Conservation (phyloP, 306 rosid genomes). For the Cicer cuneatum region DNA sequence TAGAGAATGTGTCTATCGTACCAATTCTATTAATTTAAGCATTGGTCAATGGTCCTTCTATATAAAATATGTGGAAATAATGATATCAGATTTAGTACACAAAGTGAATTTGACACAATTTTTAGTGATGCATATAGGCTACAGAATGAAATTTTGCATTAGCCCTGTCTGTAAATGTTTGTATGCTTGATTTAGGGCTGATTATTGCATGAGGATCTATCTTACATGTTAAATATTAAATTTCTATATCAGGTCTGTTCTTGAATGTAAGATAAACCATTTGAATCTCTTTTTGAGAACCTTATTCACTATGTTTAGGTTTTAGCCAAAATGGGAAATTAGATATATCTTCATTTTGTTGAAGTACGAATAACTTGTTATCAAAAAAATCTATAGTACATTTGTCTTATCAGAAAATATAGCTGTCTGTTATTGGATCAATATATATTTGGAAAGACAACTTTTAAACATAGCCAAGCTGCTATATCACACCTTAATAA, state of each 20-base stretch:
- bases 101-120: not conserved
- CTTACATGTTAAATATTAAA: not conserved
- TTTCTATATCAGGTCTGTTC: not conserved
- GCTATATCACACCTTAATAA: not conserved
- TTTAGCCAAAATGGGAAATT: not conserved
- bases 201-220: conserved; percentile 7
- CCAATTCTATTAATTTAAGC: not conserved
- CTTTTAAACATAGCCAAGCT: not conserved
- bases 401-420: no score
- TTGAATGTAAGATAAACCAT: not conserved
- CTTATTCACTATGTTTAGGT: not conserved
- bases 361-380: not conserved
- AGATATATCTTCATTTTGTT: not conserved
- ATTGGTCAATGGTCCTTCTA: not conserved
- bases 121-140: not conserved
- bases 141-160: not conserved
- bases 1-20: not conserved
- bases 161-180: not conserved
- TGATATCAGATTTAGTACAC: not conserved
- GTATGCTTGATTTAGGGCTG: not conserved
- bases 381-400: no score
- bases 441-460: not conserved
- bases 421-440: not conserved
- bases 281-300: not conserved
- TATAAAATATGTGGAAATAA: not conserved